Base-by-base conservation (phyloP, 441 rosid species). In the Daphne laureola region DNA sequence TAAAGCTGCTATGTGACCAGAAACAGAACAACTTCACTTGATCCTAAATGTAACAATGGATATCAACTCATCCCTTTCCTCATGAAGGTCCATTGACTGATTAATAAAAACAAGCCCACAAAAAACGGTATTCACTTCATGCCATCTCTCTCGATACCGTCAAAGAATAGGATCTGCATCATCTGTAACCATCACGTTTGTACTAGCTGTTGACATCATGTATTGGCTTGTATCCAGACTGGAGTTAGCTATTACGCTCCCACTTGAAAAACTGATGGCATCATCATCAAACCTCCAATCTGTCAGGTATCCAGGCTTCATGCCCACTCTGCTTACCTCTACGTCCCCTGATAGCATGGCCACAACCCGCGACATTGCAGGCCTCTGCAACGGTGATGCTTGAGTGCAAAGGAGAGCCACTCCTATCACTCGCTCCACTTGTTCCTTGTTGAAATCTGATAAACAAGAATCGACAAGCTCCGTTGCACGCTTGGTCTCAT, bases 371-470 rank as follows among this genome's bases (percentile, higher is more conserved):
- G 93, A 82, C 90, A 90, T 84, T 4, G 87, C 44, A 40, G 93
- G 95, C 17, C 95, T 55, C 3, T 51, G 46, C 4, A 23, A 17
- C 35, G 77, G 85, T 14, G 86, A 68, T 45, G 90, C 65, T 55
- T 82, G 95, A 45, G 97, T 79, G 71, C 95, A 83, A 55, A 83
- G 52, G 61, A 88, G 79, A 26, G 71, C 87, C 4, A 79, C 80
- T 4, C 78, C 72, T 21, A 78, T 75, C 17, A 74, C 55, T 1
- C 86, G 78, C 62, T 65, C 68, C 48, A 61, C 75, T 62, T 81
- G 82, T 54, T 80, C 74, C 66, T 74, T 66, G 1, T 62, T 25
- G 49, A 59, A 78, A 17, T 55, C 72, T 14, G 61, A 46, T 60
- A 86, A 55, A 8, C 26, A 71, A 8, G 81, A 51, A 59, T 86